Evolutionary conservation across 352 stramenopile species (phyloP).

Genomic region (Stramenopiles sp.): DNA sequence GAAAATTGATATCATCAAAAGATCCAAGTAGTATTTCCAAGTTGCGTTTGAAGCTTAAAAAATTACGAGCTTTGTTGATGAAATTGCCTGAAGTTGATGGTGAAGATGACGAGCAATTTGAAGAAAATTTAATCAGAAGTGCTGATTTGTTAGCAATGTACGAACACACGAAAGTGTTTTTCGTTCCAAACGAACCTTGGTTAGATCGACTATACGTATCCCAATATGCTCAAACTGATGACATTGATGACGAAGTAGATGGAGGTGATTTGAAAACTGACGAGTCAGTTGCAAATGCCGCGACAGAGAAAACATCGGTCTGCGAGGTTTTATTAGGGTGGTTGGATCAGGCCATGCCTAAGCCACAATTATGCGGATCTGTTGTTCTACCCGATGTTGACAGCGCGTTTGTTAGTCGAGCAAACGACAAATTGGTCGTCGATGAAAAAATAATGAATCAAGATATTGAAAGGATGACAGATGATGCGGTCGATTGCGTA

Average conservation of each 20-base stretch:
- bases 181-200: not conserved
- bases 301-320: not conserved
- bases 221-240: not conserved
- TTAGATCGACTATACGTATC: not conserved
- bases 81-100: not conserved
- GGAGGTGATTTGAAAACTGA: not conserved
- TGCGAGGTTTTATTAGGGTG: not conserved
- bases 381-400: not conserved
- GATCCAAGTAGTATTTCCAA: not conserved
- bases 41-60: not conserved
- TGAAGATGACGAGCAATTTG: not conserved
- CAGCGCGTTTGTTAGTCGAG: not conserved
- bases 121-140: not conserved
- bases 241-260: not conserved
- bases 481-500: too few species aligned
- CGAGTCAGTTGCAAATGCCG: not conserved
- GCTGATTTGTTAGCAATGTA: not conserved
- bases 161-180: not conserved
- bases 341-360: not conserved
- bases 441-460: not conserved
- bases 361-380: not conserved
- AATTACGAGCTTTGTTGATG: not conserved
- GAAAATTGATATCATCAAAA: not conserved
- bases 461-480: too few species aligned
- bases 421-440: not conserved